Evolutionary conservation across 2,329 filamentous ascomycete species (phyloP), one percentile per base, ranked within the genome.

Genomic region (Metarhizium sp.): DNA sequence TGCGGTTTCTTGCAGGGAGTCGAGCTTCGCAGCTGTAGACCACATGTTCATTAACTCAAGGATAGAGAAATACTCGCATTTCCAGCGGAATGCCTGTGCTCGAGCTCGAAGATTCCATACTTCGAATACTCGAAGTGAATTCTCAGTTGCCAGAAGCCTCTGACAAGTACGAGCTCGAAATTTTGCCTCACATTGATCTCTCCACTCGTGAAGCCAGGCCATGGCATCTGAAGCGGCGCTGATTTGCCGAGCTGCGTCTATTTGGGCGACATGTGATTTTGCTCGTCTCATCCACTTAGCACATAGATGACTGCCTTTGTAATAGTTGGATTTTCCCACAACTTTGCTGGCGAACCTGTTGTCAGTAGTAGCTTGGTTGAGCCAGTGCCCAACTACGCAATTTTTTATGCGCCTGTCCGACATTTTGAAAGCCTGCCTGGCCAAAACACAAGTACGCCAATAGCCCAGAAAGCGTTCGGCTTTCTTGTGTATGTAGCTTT

Each of bases 91-190:
- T 11, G 67, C 67, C 52, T 70, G 64, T 6, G 64, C 64, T 51
- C 68, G 67, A 45, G 67, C 65, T 46, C 58, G 61, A 18, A 72
- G 53, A 49, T 67, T 68, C 70, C 70, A 73, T n/a, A 59, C 54
- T 36, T 63, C 55, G 47, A 71, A 66, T 5, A 56, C 57, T 25
- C 58, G 59, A 10, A 34, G 54, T 8, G 56, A 61, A 13, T 64
- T 64, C 34, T 64, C 55, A 13, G 57, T 36, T 13, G 63, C 56
- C 2, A 61, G 30, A 46, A 57, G 55, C 38, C 57, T 61, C 8
- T 57, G 61, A 52, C 63, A 70, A 8, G 55, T 50, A 20, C 54
- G 45, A 42, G 67, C 65, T 45, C 61, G 62, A 40, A 62, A 59
- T n/a, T 56, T 53, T 38, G 62, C 53, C 51, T 69, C 67, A 14